Evolutionary conservation across 495 filamentous ascomycete genomes (phyloP).

Genomic region (Hyphodiscus hymeniophilus): DNA sequence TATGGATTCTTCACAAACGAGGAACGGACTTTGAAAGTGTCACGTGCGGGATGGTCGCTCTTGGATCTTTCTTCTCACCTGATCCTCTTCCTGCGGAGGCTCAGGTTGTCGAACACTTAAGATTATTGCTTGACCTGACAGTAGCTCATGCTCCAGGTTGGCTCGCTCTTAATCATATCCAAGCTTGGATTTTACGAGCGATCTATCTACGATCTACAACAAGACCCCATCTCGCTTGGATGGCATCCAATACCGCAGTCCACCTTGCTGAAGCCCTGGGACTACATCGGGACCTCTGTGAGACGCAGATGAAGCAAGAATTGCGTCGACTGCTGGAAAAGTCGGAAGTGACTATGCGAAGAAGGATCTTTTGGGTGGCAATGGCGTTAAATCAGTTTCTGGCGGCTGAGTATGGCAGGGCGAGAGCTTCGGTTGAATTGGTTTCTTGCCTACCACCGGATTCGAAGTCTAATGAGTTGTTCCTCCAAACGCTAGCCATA

Average conservation of each 20-base stretch:
- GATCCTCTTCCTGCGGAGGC: conserved; percentile 2
- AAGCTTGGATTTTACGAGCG: conserved; percentile 42
- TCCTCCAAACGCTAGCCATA: not conserved
- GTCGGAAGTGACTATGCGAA: conserved; percentile 29
- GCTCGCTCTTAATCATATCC: conserved; percentile 27
- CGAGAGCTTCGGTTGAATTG: conserved; percentile 7
- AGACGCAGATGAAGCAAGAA: conserved; percentile 24
- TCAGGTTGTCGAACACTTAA: conserved; percentile 8
- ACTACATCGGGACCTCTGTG: conserved; percentile 31
- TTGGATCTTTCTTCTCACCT: conserved; percentile 39
- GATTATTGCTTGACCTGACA: conserved; percentile 7
- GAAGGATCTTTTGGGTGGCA: conserved; percentile 20
- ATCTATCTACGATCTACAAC: conserved; percentile 45
- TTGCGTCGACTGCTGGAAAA: conserved; percentile 26
- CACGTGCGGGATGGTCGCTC: conserved; percentile 39
- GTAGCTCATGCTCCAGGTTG: conserved; percentile 1
- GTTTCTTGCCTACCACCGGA: not conserved
- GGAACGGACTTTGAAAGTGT: conserved; percentile 31
- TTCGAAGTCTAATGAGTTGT: not conserved
- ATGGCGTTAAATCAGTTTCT: conserved; percentile 43
- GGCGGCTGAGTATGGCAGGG: conserved; percentile 41
- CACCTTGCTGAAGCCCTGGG: conserved; percentile 43
- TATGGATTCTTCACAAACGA: conserved; percentile 24
- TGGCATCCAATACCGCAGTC: conserved; percentile 46
- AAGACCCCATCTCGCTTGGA: conserved; percentile 44